Base-by-base conservation (phyloP, 176 grass and related monocot genomes). In the Eragrostis curvula region DNA sequence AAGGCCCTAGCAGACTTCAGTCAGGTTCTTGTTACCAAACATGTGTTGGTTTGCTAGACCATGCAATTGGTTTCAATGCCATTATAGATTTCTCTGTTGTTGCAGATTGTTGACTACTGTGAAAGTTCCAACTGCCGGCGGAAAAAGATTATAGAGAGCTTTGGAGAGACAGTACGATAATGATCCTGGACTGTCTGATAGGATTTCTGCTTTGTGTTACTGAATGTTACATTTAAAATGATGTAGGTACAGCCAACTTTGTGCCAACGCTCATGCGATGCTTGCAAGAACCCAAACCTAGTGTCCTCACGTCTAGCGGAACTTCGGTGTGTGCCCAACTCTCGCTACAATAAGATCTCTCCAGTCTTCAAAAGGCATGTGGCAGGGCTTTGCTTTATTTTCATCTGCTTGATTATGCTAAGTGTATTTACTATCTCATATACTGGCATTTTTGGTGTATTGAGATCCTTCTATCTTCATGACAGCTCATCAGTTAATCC, bases 71-170 rank as follows among this genome's bases (percentile, higher is more conserved):
- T 71, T 80, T 48, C 29, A 9, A 74, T 18, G 6, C 56, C 52
- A 40, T 62, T 59, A 68, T 80, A 57, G 70, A 87, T 85, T 3
- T 30, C 24, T 66, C 48, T 72, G 57, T 74, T 59, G 46, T 56
- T 80, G 81, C 74, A 98, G 92, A 91, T 98, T 64, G 79, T 93
- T 77, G 92, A 95, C 11, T 98, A 98, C 79, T 98, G 88, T 89
- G 92, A 98, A 93, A 89, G 55, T 89, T 89, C 86, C 76, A 73
- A 75, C 49, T 95, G 96, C 71, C 86, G 88, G 2, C 74, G 90
- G 57, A 87, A 89, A 84, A 98, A 89, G 86, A 93, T 98, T 49
- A 91, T 98, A 23, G 84, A 93, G 79, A 91, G 81, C 73, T 98
- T 98, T 90, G 96, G 96, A 61, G 90, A 98, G 77, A 83, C 93